Conservation (phyloP, 2,329 filamentous ascomycete species). For the Graphilbum sp. region DNA sequence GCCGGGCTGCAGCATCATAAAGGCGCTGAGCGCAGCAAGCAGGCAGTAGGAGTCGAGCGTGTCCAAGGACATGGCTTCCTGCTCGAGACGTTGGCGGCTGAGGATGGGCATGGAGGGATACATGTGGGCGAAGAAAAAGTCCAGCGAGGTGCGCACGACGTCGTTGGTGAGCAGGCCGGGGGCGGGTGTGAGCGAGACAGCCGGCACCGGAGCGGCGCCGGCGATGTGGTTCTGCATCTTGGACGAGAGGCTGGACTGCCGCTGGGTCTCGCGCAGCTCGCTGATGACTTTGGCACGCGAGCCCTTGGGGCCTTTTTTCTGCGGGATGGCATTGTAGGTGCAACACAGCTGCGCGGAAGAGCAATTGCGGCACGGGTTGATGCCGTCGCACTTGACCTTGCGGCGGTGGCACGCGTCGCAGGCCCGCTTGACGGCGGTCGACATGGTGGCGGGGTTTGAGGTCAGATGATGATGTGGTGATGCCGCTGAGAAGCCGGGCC, state of each 20-base stretch:
- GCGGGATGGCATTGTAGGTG: slow-evolving; percentile 59
- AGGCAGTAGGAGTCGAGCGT: slow-evolving; percentile 48
- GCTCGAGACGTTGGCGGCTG: slow-evolving; percentile 39
- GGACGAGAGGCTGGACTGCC: slow-evolving; percentile 45
- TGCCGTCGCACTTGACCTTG: slow-evolving; percentile 59
- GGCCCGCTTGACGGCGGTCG: slow-evolving; percentile 41
- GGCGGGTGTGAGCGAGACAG: slow-evolving; percentile 31
- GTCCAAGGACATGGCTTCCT: slow-evolving; percentile 43
- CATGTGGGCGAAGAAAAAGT: slow-evolving; percentile 54
- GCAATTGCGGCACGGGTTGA: slow-evolving; percentile 57
- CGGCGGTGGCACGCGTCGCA: slow-evolving; percentile 60
- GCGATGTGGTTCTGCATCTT: slow-evolving; percentile 44
- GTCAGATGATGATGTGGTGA: no score
- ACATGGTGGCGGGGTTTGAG: slow-evolving; percentile 21
- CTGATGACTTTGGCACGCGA: slow-evolving; percentile 61
- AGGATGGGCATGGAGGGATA: slow-evolving; percentile 48
- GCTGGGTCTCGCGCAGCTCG: slow-evolving; percentile 52
- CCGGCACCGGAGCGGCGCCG: slow-evolving; percentile 27
- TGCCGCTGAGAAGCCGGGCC: no score
- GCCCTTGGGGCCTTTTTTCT: slow-evolving; percentile 63
- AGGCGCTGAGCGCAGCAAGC: slow-evolving; percentile 46
- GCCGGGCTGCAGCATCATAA: slow-evolving; percentile 53
- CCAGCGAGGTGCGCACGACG: slow-evolving; percentile 47
- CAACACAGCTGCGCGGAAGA: slow-evolving; percentile 48
- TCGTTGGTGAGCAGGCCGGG: slow-evolving; percentile 44